phyloP scores from a whole-genome alignment of 75 land plant genomes.

The Cupressus sempervirens region DNA sequence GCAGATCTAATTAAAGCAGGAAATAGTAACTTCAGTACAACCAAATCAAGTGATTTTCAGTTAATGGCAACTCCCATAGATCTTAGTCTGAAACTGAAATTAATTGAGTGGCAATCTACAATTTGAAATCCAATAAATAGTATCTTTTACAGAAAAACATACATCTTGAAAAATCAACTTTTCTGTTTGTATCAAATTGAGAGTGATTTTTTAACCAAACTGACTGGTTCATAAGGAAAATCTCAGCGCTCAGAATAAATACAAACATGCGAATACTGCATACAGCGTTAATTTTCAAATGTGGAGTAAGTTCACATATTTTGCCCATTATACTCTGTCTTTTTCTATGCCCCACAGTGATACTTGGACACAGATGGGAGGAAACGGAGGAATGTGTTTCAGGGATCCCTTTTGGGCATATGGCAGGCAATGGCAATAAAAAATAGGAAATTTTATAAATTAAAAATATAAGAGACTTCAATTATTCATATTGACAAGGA shows the following conservation, averaged over 20 bases:
- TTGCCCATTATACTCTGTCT: not conserved
- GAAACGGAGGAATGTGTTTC: no score
- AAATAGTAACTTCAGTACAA: conserved; percentile 1
- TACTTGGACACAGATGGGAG: no score
- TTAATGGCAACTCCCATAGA: not conserved
- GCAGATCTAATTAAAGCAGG: conserved; percentile 44
- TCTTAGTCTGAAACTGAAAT: not conserved
- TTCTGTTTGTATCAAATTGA: not conserved
- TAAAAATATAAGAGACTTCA: no score
- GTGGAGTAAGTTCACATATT: not conserved
- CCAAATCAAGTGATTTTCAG: not conserved
- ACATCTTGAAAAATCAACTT: not conserved
- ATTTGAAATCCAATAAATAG: not conserved
- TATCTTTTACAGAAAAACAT: not conserved
- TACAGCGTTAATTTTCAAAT: not conserved
- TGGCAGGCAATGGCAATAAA: no score
- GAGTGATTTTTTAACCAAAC: not conserved
- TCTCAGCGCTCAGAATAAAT: not conserved
- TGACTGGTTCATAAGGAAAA: not conserved
- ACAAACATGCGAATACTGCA: not conserved
- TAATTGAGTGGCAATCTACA: not conserved
- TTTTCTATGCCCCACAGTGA: not conserved
- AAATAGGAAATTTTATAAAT: no score
- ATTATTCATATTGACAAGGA: no score
- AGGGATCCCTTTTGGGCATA: no score